Evolutionary conservation across 108 stramenopile genomes (phyloP), one percentile per base, ranked within the genome.

Genomic region (Cyclostephanos invisitatus): DNA sequence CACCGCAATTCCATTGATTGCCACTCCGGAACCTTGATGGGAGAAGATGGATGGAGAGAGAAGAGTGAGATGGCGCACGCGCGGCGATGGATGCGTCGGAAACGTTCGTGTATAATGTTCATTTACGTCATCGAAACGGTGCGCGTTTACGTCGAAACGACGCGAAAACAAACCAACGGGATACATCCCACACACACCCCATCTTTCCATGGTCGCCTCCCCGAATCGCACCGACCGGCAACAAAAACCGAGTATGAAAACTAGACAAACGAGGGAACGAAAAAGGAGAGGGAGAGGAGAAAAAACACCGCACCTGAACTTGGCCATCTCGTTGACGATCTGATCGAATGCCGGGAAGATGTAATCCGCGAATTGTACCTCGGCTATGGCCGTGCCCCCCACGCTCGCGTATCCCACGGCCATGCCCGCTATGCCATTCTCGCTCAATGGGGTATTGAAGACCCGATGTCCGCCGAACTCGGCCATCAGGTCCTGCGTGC

Each of bases 251-350:
- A n/a, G n/a, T n/a, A n/a, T n/a, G n/a, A n/a, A n/a, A n/a, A n/a
- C n/a, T n/a, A n/a, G n/a, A n/a, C n/a, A n/a, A n/a, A n/a, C n/a
- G n/a, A n/a, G n/a, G n/a, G n/a, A n/a, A n/a, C n/a, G n/a, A n/a
- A n/a, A n/a, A n/a, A 32, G 4, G 32, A 32, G 32, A 32, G 32
- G 4, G 22, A 37, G 24, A 42, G 18, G 53, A 0, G 11, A 1
- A 6, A 37, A 55, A 8, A 7, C 12, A 2, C 12, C 48, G 14
- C 51, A 71, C 64, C 75, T 86, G 77, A 94, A 98, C 72, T 99
- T 99, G 53, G 98, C 97, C 64, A 93, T 94, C 73, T 98, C 98
- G 78, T 98, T 98, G 15, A 99, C 98, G 75, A 99, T 89, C 80
- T 99, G 98, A 78, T 99, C 98, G 55, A 98, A 89, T 20, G 98